These are phyloP conservation scores for Arachis stenosperma DNA, from an alignment of 306 rosid species.

Conservation along the genomic window DNA sequence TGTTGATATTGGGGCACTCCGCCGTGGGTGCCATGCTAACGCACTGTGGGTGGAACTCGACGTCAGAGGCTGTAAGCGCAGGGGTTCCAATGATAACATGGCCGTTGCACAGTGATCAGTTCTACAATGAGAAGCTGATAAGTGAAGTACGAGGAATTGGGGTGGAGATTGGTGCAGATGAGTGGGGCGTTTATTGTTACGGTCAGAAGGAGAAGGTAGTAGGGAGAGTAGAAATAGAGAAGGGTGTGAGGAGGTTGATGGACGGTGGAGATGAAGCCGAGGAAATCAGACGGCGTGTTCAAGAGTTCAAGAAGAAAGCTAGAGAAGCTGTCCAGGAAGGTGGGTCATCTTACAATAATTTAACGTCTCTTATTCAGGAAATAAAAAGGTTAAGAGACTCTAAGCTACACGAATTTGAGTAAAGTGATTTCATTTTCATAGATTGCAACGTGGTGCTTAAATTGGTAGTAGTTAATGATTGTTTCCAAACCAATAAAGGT, in stretches of 20 bases:
- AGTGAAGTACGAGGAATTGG: constrained; percentile 42
- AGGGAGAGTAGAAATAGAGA: constrained; percentile 31
- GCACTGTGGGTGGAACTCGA: constrained; percentile 43
- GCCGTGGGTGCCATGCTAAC: constrained; percentile 28
- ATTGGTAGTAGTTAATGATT: no score
- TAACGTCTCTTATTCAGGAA: constrained; percentile 30
- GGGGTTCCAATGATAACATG: constrained; percentile 45
- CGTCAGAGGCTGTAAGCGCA: constrained; percentile 2
- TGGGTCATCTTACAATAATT: constrained; percentile 38
- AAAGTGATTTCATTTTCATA: neutral
- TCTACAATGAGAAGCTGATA: constrained; percentile 42
- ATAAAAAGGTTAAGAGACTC: constrained; percentile 25
- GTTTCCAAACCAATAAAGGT: no score
- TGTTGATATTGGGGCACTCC: constrained; percentile 7
- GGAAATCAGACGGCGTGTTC: constrained; percentile 19
- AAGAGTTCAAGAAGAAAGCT: constrained; percentile 32
- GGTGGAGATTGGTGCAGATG: constrained; percentile 46
- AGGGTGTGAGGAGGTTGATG: constrained; percentile 44
- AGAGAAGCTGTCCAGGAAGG: constrained; percentile 24
- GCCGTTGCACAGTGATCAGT: constrained; percentile 38
- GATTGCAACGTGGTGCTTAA: no score
- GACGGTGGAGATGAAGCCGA: constrained; percentile 40
- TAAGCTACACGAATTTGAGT: neutral
- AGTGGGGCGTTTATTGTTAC: constrained; percentile 23
- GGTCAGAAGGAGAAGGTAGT: constrained; percentile 23